These are phyloP conservation scores for Orbilia quercus DNA, from an alignment of 2,329 filamentous ascomycete genomes.

Conservation along the genomic window DNA sequence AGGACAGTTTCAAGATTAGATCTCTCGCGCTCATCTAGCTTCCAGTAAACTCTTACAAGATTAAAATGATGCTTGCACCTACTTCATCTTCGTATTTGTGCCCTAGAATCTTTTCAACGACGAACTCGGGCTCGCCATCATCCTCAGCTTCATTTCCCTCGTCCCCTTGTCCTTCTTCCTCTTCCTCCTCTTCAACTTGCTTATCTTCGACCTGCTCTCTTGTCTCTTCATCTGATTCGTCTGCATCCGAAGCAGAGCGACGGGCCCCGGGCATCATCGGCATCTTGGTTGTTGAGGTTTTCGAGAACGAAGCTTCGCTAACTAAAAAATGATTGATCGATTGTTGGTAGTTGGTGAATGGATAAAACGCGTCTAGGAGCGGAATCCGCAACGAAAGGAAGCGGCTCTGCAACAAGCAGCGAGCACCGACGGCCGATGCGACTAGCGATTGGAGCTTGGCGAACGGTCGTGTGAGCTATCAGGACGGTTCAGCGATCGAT, in stretches of 20 bases:
- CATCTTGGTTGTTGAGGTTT: conserved; percentile 17
- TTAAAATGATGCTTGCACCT: background rate
- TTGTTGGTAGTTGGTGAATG: no score
- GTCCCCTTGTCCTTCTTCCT: conserved; percentile 26
- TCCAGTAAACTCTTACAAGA: no score
- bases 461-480: conserved; percentile 10
- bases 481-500: background rate
- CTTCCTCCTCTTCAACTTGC: conserved; percentile 12
- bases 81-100: conserved; percentile 49
- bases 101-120: conserved; percentile 46
- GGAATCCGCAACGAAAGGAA: background rate
- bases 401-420: conserved; percentile 1
- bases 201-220: conserved; percentile 27
- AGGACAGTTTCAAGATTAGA: conserved; percentile 6
- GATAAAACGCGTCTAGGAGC: conserved; percentile 35
- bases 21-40: background rate
- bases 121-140: conserved; percentile 14
- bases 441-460: background rate
- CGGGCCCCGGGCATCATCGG: conserved; percentile 33
- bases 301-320: conserved; percentile 2
- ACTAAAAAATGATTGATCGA: background rate
- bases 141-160: conserved; percentile 9
- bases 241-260: conserved; percentile 32
- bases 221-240: conserved; percentile 46
- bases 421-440: background rate